Evolutionary conservation across 2,329 filamentous ascomycete genomes (phyloP), one percentile per base, ranked within the genome.

Genomic region (Graphilbum fragrans): DNA sequence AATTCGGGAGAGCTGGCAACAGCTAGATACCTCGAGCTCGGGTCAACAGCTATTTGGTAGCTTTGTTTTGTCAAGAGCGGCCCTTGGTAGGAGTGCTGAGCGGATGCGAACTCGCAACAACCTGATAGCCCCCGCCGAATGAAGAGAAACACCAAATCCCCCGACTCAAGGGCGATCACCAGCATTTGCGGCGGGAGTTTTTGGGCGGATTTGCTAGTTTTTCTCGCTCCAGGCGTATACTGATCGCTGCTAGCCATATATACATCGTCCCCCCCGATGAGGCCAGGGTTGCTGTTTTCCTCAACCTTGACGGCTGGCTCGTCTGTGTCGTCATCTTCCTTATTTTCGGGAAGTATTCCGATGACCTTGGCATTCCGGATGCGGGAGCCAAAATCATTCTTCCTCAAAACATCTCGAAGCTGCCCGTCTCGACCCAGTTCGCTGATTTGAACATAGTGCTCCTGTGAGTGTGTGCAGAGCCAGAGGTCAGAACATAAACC

Each of bases 281-380:
- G 22, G 16, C 18, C 8, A 12, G n/a, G 35, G 18, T 37, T 34
- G 16, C 8, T 31, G n/a, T 14, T 17, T 25, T 42, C 48, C 18
- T 50, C 51, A 29, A 10, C 20, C 22, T 38, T 42, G 17, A 38
- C 14, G 10, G 29, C n/a, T 4, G 18, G 11, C 25, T 14, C 32
- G 16, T 38, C 38, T 7, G 14, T 12, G 31, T 38, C 47, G 25
- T 52, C 50, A 3, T 41, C 37, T 7, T 10, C 29, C 7, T 10
- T 14, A 10, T 31, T 10, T 42, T 43, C 19, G 40, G 66, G 62
- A 37, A 62, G 58, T 41, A 71, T 62, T 34, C 85, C 86, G 51
- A 96, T 73, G 14, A 88, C 77, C 44, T 75, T 75, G 5, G 86
- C 86, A 52, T 86, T 83, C 45, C 83, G 70, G 48, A 96, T 95